These are phyloP conservation scores for Dothideomycetidae sp. DNA, from an alignment of 2,329 filamentous ascomycete species.

Conservation along the genomic window DNA sequence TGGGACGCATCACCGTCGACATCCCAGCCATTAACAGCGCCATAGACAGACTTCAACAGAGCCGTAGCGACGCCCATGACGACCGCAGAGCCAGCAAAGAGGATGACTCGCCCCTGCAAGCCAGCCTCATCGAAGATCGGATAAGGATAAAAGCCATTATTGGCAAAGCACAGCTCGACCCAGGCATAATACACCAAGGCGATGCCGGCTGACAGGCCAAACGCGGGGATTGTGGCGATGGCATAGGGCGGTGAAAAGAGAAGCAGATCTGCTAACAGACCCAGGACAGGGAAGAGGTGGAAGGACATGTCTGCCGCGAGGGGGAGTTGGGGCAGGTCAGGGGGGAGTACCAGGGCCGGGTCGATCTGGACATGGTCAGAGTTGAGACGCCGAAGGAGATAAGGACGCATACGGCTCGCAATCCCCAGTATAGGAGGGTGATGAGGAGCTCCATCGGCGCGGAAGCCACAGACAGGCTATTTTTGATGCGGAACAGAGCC, in stretches of 20 bases:
- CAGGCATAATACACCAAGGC: conserved; percentile 62
- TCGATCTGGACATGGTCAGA: conserved; percentile 23
- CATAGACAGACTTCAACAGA: conserved; percentile 56
- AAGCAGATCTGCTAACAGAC: conserved; percentile 50
- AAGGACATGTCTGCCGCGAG: conserved; percentile 48
- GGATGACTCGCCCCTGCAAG: conserved; percentile 47
- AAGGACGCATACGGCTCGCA: conserved; percentile 36
- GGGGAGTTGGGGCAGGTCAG: conserved; percentile 25
- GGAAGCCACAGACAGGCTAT: conserved; percentile 48
- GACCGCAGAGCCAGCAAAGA: conserved; percentile 49
- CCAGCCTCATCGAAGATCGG: conserved; percentile 61
- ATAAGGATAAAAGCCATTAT: conserved; percentile 69
- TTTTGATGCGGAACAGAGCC: conserved; percentile 51
- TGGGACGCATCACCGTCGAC: too few relatives aligned
- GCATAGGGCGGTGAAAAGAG: conserved; percentile 62
- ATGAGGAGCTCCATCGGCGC: conserved; percentile 60
- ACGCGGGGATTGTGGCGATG: conserved; percentile 43
- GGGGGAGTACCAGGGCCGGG: conserved; percentile 40
- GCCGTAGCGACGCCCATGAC: conserved; percentile 59
- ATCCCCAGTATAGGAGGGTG: conserved; percentile 57
- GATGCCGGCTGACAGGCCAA: conserved; percentile 43
- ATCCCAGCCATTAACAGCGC: conserved; percentile 43
- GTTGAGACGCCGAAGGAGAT: conserved; percentile 12
- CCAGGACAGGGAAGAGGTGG: conserved; percentile 50
- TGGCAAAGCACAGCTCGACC: conserved; percentile 56